A percentile compares a stretch with the other conserved stretches of the same genome.
Evolutionary conservation across 2,329 filamentous ascomycete species (phyloP).

Genomic region (Corinectria fuckeliana): DNA sequence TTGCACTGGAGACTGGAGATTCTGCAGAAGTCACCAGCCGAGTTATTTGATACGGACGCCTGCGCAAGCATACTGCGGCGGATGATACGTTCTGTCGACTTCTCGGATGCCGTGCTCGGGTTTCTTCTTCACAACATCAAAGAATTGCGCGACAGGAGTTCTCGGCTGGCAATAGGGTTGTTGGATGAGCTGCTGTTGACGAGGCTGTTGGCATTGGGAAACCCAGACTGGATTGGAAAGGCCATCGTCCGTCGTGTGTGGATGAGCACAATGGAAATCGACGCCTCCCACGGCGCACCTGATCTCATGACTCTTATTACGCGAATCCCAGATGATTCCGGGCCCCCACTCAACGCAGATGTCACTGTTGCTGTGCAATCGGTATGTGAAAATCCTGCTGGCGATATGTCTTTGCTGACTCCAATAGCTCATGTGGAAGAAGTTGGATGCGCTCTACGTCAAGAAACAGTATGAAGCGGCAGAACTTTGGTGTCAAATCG

Average conservation of each 20-base stretch:
- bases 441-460: conserved; percentile 65
- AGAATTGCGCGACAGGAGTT: conserved; percentile 64
- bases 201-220: conserved; percentile 58
- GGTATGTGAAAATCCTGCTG: conserved; percentile 49
- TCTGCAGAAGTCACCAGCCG: conserved; percentile 56
- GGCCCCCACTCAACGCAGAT: conserved; percentile 59
- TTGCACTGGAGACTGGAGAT: conserved; percentile 73
- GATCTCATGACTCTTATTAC: conserved; percentile 37
- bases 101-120: conserved; percentile 69
- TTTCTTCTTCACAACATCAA: conserved; percentile 72
- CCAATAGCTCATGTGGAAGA: conserved; percentile 79
- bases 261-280: conserved; percentile 60
- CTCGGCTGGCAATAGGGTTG: conserved; percentile 53
- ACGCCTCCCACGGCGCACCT: conserved; percentile 35
- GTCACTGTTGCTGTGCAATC: conserved; percentile 73
- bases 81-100: conserved; percentile 65
- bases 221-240: conserved; percentile 70
- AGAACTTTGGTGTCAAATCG: conserved; percentile 74
- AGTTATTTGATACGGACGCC: conserved; percentile 54
- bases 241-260: conserved; percentile 71
- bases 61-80: conserved; percentile 62
- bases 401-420: conserved; percentile 17
- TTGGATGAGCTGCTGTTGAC: conserved; percentile 69
- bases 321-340: conserved; percentile 48
- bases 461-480: conserved; percentile 60